Evolutionary conservation across 345 rosid genomes (phyloP).

Genomic region (Citropsis articulata): DNA sequence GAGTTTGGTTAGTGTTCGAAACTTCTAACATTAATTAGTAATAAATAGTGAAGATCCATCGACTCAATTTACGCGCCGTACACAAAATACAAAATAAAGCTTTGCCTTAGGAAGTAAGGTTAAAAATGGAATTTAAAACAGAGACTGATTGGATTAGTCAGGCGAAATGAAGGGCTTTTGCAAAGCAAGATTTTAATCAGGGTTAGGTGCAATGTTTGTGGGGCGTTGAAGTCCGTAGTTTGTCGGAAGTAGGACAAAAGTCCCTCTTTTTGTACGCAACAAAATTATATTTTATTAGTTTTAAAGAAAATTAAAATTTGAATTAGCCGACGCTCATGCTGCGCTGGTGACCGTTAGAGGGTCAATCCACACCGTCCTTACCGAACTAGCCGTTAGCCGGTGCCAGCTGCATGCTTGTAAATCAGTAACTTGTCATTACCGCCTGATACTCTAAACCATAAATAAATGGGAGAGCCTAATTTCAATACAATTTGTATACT

Average conservation of each 20-base stretch:
- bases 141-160: not conserved
- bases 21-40: no score
- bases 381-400: slow-evolving; percentile 13
- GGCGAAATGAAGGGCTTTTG: not conserved
- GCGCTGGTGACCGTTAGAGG: slow-evolving; percentile 10
- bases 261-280: not conserved
- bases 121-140: not conserved
- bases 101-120: not conserved
- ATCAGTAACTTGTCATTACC: no score
- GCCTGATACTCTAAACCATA: no score
- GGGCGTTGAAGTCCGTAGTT: not conserved
- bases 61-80: no score
- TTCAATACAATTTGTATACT: no score
- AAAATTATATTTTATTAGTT: not conserved
- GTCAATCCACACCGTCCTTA: not conserved
- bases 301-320: not conserved
- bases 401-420: not conserved
- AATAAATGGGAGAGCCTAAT: no score
- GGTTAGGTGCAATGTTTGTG: not conserved
- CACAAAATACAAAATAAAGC: no score
- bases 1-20: no score
- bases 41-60: no score
- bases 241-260: not conserved
- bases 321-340: not conserved
- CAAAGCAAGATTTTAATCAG: not conserved